These are phyloP conservation scores for Streptanthus diversifolius DNA, from an alignment of 345 rosid genomes.

Conservation along the genomic window DNA sequence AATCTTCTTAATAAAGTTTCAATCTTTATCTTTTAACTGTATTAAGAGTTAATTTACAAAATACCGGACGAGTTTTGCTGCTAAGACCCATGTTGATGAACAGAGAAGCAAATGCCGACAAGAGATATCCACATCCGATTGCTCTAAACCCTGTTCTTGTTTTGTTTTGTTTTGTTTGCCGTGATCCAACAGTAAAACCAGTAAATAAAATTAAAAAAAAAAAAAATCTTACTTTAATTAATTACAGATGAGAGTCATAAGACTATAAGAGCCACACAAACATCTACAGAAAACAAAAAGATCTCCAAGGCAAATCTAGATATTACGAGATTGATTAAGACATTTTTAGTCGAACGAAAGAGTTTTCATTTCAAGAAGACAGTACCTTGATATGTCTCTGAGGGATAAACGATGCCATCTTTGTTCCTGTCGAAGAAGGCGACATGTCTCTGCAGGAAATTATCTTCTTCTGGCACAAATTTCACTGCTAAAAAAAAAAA, in stretches of 20 bases:
- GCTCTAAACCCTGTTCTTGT: slow-evolving; percentile 57
- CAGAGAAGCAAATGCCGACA: slow-evolving; percentile 41
- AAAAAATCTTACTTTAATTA: background rate
- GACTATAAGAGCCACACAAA: slow-evolving; percentile 9
- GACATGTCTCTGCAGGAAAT: slow-evolving; percentile 65
- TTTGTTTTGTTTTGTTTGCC: background rate
- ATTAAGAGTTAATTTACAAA: too few relatives aligned
- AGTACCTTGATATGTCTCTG: slow-evolving; percentile 70
- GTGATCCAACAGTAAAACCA: background rate
- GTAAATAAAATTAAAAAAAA: background rate
- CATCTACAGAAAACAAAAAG: background rate
- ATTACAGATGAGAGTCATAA: background rate
- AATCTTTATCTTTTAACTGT: too few relatives aligned
- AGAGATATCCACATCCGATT: slow-evolving; percentile 46
- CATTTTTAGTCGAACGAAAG: background rate
- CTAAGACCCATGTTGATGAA: slow-evolving; percentile 55
- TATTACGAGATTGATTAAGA: background rate
- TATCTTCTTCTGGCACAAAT: slow-evolving; percentile 39
- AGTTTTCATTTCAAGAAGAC: background rate
- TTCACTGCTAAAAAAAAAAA: background rate
- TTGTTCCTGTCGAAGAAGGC: slow-evolving; percentile 76
- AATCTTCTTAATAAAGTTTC: too few relatives aligned
- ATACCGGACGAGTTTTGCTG: slow-evolving; percentile 65
- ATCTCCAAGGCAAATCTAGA: background rate
- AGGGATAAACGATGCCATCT: slow-evolving; percentile 76